These are phyloP conservation scores for Aspergillus ostianus DNA, from an alignment of 495 filamentous ascomycete genomes.

Conservation along the genomic window DNA sequence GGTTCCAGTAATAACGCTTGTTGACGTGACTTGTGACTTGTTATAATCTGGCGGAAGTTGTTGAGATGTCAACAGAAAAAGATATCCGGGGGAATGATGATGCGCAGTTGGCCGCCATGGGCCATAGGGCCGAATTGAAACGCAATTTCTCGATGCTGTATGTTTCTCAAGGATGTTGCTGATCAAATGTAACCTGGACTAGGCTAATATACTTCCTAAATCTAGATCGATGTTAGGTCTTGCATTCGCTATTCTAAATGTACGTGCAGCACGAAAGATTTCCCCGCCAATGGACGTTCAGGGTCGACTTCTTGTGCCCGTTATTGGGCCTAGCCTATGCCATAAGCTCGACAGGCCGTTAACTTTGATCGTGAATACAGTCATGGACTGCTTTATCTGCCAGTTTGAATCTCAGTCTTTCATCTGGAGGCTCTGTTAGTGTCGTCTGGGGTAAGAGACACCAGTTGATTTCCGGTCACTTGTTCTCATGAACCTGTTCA, in stretches of 20 bases:
- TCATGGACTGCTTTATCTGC: conserved; percentile 54
- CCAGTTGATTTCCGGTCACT: background rate
- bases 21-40: background rate
- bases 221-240: conserved; percentile 51
- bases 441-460: conserved; percentile 47
- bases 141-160: conserved; percentile 53
- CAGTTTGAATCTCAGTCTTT: conserved; percentile 47
- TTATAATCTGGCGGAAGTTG: background rate
- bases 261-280: conserved; percentile 22
- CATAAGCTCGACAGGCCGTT: conserved; percentile 9
- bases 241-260: conserved; percentile 54
- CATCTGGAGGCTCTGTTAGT: conserved; percentile 45
- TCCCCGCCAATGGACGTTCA: conserved; percentile 2
- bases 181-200: conserved; percentile 2
- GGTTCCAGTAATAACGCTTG: conserved; percentile 4
- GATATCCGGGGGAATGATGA: conserved; percentile 38
- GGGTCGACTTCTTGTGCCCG: background rate
- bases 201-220: background rate
- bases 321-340: background rate
- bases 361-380: conserved; percentile 20
- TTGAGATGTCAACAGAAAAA: conserved; percentile 21
- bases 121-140: conserved; percentile 63
- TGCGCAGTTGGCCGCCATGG: conserved; percentile 59
- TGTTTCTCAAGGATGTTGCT: conserved; percentile 10
- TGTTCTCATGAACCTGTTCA: background rate